These are phyloP conservation scores for Syzygium aqueum DNA, from an alignment of 345 rosid species.

Conservation along the genomic window DNA sequence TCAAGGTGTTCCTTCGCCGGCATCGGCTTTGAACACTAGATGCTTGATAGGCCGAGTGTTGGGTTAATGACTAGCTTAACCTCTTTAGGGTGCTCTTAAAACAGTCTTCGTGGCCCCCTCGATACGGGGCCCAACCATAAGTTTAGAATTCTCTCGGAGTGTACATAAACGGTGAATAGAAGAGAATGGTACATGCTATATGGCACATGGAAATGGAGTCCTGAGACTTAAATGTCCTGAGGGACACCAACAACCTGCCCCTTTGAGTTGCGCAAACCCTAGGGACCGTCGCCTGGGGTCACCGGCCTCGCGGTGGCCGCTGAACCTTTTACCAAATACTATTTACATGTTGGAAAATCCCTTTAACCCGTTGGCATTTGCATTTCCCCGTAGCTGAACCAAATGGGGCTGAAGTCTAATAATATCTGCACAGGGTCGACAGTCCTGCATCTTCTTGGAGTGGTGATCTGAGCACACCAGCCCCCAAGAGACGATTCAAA, in stretches of 20 bases:
- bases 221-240: neutral
- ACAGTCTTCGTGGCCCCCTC: neutral
- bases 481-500: neutral
- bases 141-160: neutral
- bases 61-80: too few relatives aligned
- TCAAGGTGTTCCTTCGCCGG: neutral
- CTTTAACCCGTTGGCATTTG: too few relatives aligned
- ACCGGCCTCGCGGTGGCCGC: too few relatives aligned
- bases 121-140: neutral
- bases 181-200: too few relatives aligned
- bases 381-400: too few relatives aligned
- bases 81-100: neutral
- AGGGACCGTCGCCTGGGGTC: too few relatives aligned
- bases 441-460: neutral
- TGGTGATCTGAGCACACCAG: neutral
- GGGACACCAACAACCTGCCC: neutral
- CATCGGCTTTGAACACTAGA: neutral
- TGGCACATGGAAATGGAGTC: neutral
- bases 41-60: too few relatives aligned
- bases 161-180: neutral
- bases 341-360: neutral
- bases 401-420: neutral
- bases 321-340: too few relatives aligned
- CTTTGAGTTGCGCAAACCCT: neutral
- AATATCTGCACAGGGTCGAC: neutral